phyloP scores from a whole-genome alignment of 331 rosid species.

The Malus hybrid region DNA sequence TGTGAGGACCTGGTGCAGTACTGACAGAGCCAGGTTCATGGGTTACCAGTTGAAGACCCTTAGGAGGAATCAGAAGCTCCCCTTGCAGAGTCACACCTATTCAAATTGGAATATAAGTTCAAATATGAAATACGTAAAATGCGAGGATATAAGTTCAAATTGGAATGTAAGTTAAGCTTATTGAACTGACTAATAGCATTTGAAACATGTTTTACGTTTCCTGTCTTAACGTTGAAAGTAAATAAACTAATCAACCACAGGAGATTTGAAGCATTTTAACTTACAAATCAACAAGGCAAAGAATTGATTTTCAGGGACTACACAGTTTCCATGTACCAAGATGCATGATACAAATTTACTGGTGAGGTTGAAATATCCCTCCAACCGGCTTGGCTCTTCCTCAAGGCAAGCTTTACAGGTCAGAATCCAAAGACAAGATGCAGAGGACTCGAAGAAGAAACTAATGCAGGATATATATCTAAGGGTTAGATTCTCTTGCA shows the following conservation, averaged over 20 bases:
- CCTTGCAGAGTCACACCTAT: conserved; percentile 33
- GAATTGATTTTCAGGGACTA: background rate
- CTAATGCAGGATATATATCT: background rate
- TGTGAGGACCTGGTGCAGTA: conserved; percentile 72
- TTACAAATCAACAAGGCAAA: background rate
- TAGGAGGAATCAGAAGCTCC: conserved; percentile 43
- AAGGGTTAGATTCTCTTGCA: background rate
- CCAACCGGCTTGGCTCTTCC: background rate
- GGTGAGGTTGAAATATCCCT: background rate
- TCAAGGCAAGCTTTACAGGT: background rate
- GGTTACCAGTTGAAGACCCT: conserved; percentile 50
- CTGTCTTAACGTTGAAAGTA: background rate
- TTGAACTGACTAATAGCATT: background rate
- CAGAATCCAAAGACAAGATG: background rate
- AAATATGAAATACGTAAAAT: background rate
- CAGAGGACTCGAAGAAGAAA: background rate
- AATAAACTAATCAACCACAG: background rate
- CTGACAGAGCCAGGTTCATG: conserved; percentile 67
- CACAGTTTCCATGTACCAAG: background rate
- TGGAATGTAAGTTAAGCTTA: too few relatives aligned
- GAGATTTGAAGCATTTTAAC: background rate
- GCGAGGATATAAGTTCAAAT: background rate
- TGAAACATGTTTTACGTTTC: background rate
- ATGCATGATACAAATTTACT: background rate
- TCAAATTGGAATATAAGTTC: conserved; percentile 11